Evolutionary conservation across 1,139 yeast genomes (phyloP).

Genomic region (Kurtzmaniella natalensis): DNA sequence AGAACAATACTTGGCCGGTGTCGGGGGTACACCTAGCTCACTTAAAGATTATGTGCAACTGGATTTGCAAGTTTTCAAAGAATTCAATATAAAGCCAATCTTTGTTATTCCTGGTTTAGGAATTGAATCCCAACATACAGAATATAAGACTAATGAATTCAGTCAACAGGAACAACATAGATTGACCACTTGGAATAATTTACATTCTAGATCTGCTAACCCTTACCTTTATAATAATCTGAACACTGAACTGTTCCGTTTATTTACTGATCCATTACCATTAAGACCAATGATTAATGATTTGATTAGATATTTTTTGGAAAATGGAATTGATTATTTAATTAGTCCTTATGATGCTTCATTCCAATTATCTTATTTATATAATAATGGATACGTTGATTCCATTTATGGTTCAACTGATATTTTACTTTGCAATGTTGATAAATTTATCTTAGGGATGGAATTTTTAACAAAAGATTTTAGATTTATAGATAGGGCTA

Average conservation of each 20-base stretch:
- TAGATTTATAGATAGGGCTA: conserved; percentile 57
- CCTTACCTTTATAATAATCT: conserved; percentile 25
- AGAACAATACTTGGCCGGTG: conserved; percentile 71
- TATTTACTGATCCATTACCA: conserved; percentile 42
- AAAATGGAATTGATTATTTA: conserved; percentile 57
- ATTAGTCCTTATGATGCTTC: conserved; percentile 84
- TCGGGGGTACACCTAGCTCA: conserved; percentile 78
- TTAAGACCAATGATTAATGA: conserved; percentile 50
- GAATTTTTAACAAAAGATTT: conserved; percentile 64
- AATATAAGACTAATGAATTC: conserved; percentile 34
- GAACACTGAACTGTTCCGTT: conserved; percentile 40
- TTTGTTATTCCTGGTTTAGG: conserved; percentile 66
- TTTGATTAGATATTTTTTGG: conserved; percentile 54
- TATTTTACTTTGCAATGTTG: conserved; percentile 58
- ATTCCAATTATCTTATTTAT: conserved; percentile 74
- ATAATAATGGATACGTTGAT: conserved; percentile 55
- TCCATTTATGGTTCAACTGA: conserved; percentile 86
- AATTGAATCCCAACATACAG: conserved; percentile 30
- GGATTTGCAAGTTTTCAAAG: conserved; percentile 59
- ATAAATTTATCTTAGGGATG: conserved; percentile 68
- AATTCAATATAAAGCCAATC: conserved; percentile 65
- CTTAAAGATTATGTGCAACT: conserved; percentile 54
- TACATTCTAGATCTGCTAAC: conserved; percentile 21
- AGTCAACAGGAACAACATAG: conserved; percentile 44
- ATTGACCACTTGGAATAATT: conserved; percentile 44